A percentile compares a stretch with the other conserved stretches of the same genome.
These are phyloP conservation scores for Xylaria sp. DNA, from an alignment of 2,329 filamentous ascomycete species.

Conservation along the genomic window DNA sequence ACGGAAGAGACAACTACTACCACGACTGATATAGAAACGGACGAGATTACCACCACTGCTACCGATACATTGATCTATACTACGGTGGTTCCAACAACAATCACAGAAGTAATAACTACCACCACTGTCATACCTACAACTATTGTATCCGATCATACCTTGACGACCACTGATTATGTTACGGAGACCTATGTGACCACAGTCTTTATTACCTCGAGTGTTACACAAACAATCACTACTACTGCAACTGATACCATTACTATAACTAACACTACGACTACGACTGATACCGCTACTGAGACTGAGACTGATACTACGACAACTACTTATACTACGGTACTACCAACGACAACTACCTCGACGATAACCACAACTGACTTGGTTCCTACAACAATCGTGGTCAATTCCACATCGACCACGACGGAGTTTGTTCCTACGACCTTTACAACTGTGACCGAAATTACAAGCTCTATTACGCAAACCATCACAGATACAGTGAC, in stretches of 20 bases:
- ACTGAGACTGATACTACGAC: slow-evolving; percentile 29
- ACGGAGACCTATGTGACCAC: slow-evolving; percentile 36
- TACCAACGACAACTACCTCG: slow-evolving; percentile 42
- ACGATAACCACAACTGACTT: slow-evolving; percentile 39
- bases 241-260: slow-evolving; percentile 21
- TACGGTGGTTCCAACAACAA: slow-evolving; percentile 35
- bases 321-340: slow-evolving; percentile 41
- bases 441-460: slow-evolving; percentile 40
- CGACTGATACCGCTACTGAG: slow-evolving; percentile 25
- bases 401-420: slow-evolving; percentile 38
- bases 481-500: slow-evolving; percentile 33
- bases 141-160: slow-evolving; percentile 31
- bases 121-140: slow-evolving; percentile 29
- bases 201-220: slow-evolving; percentile 18
- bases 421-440: slow-evolving; percentile 43
- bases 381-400: slow-evolving; percentile 43
- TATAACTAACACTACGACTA: slow-evolving; percentile 10
- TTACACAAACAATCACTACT: neutral
- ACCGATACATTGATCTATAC: slow-evolving; percentile 27
- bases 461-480: slow-evolving; percentile 39
- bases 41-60: slow-evolving; percentile 1
- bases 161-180: slow-evolving; percentile 22
- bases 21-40: slow-evolving; percentile 4
- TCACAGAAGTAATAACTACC: slow-evolving; percentile 26
- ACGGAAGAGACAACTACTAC: slow-evolving; percentile 24